Evolutionary conservation across 495 filamentous ascomycete species (phyloP), one percentile per base, ranked within the genome.

Genomic region (Hypoxylon fragiforme): DNA sequence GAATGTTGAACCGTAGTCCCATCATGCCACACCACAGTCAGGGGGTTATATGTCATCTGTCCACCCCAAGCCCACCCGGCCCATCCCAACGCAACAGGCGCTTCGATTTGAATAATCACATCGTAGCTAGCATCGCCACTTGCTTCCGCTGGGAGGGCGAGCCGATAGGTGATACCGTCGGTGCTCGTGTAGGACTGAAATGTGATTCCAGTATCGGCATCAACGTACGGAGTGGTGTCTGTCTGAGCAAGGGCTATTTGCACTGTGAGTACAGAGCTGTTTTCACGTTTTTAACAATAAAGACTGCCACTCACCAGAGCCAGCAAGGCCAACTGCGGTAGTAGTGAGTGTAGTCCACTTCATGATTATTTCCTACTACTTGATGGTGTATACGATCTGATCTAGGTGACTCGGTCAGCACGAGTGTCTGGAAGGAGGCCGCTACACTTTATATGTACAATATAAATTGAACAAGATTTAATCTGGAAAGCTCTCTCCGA

Each of bases 41-140:
- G 57, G 1, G 74, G 74, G 59, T 76, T 74, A 61, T 77, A 77
- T 2, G 71, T 73, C 74, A 76, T 76, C 34, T 69, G 47, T 16
- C 74, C 73, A 2, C 73, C 74, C 74, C 74, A 77, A 14, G 74
- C 72, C 48, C 72, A 68, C 16, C 71, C 74, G 39, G 65, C 73
- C 74, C 74, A 77, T 31, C 74, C 74, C 18, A 76, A 41, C 12
- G 38, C 48, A 30, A 68, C 62, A 13, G 74, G 74, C 0, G 66
- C 60, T 8, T 67, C 66, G 18, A 77, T 48, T 46, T 76, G 73
- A 12, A 77, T 54, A 28, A 77, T 67, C 13, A 71, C 69, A 46
- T 77, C 74, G 57, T 70, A 76, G 7, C 50, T 43, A 13, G 57
- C 58, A 47, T 64, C 56, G 20, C 65, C 66, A 15, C 54, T 66